These are phyloP conservation scores for Exophiala lecanii-corni DNA, from an alignment of 2,329 filamentous ascomycete species.

Conservation along the genomic window DNA sequence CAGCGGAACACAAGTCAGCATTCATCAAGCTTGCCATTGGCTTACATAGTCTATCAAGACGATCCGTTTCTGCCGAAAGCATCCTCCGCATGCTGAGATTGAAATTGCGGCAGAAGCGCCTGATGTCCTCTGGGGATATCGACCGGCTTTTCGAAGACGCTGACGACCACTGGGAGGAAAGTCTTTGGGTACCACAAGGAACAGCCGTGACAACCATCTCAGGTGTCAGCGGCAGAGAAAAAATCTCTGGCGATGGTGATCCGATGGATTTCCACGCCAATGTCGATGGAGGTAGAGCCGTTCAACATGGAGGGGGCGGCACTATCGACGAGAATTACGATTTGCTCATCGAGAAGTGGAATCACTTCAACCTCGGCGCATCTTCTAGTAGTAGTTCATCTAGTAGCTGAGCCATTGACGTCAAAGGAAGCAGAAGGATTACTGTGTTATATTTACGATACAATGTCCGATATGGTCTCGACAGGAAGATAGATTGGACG, in stretches of 20 bases:
- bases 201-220: too few relatives aligned
- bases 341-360: constrained; percentile 5
- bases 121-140: constrained; percentile 4
- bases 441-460: too few relatives aligned
- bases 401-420: too few relatives aligned
- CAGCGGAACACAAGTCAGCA: constrained; percentile 4
- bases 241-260: too few relatives aligned
- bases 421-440: too few relatives aligned
- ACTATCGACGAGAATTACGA: constrained; percentile 2
- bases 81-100: constrained; percentile 6
- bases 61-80: constrained; percentile 7
- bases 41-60: constrained; percentile 3
- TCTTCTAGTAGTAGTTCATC: constrained; percentile 3
- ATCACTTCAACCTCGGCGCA: constrained; percentile 4
- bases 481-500: too few relatives aligned
- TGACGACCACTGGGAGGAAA: constrained; percentile 1
- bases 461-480: too few relatives aligned
- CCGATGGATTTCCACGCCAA: too few relatives aligned
- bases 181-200: constrained; percentile 2
- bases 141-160: constrained; percentile 5
- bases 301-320: background rate
- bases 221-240: too few relatives aligned
- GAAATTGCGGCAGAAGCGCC: constrained; percentile 2
- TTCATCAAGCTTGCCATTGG: constrained; percentile 7
- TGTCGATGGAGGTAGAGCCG: too few relatives aligned